Conservation (phyloP, 139 green algal genomes). For the Monoraphidium neglectum region DNA sequence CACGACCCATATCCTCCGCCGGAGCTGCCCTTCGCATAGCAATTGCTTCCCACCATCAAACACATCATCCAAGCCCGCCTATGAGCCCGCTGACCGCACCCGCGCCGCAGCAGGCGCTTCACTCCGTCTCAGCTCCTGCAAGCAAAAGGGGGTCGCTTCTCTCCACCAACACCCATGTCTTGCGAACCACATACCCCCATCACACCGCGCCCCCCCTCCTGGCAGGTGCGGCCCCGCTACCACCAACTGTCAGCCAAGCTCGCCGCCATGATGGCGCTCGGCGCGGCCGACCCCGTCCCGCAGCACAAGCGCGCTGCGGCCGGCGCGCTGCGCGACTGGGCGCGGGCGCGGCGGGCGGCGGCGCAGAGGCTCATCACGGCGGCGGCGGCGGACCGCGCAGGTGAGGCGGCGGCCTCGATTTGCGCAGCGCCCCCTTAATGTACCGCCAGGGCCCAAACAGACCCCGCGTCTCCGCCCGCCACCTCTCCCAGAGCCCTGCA, state of each 20-base stretch:
- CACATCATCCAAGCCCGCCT: too few species aligned
- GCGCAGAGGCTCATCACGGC: constrained; percentile 24
- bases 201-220: background rate
- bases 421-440: too few species aligned
- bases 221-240: constrained; percentile 9
- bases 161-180: background rate
- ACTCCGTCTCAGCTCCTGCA: background rate
- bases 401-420: constrained; percentile 1
- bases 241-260: constrained; percentile 61
- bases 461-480: too few species aligned
- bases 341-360: constrained; percentile 14
- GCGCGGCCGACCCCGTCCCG: constrained; percentile 49
- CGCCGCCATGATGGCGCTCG: constrained; percentile 66
- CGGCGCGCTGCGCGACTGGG: constrained; percentile 38
- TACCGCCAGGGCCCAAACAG: too few species aligned
- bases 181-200: background rate
- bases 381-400: constrained; percentile 22
- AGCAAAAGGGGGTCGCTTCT: too few species aligned
- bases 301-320: constrained; percentile 39
- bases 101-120: background rate
- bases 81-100: too few species aligned
- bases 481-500: too few species aligned
- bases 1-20: background rate
- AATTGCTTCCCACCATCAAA: background rate
- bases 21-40: background rate